These are phyloP conservation scores for Kandelia obovata DNA, from an alignment of 345 rosid species.

Conservation along the genomic window DNA sequence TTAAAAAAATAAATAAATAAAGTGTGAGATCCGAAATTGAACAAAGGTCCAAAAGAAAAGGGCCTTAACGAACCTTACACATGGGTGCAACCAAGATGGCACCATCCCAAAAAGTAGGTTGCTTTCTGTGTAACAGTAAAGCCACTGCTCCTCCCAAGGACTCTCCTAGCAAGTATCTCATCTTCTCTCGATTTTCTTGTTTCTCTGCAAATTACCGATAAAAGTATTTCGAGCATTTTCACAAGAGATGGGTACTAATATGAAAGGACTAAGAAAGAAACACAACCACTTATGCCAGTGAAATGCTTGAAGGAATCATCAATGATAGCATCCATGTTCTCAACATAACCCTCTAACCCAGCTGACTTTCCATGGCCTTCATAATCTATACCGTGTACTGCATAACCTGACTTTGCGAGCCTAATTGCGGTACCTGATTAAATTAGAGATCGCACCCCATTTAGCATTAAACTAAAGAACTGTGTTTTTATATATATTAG, in stretches of 20 bases:
- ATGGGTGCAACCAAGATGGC: constrained; percentile 79
- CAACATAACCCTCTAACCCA: constrained; percentile 47
- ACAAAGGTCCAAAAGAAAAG: neutral
- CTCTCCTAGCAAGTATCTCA: constrained; percentile 71
- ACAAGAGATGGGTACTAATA: neutral
- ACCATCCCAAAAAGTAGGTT: constrained; percentile 71
- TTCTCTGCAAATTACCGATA: constrained; percentile 33
- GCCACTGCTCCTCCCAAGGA: constrained; percentile 88
- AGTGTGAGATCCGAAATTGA: neutral
- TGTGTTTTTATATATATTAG: too few relatives aligned
- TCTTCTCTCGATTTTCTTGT: constrained; percentile 52
- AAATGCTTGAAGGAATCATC: constrained; percentile 57
- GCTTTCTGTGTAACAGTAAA: constrained; percentile 53
- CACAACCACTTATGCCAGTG: constrained; percentile 48
- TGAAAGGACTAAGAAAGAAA: neutral
- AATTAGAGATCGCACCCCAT: neutral
- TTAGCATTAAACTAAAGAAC: neutral
- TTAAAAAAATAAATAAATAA: neutral
- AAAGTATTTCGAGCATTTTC: neutral
- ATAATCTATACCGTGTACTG: constrained; percentile 70
- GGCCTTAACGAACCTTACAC: constrained; percentile 55
- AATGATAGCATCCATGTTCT: constrained; percentile 48
- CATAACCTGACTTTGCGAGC: constrained; percentile 57
- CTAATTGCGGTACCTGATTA: constrained; percentile 59
- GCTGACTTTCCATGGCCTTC: constrained; percentile 88